Evolutionary conservation across 2,329 filamentous ascomycete genomes (phyloP).

Genomic region (Zalaria sp.): DNA sequence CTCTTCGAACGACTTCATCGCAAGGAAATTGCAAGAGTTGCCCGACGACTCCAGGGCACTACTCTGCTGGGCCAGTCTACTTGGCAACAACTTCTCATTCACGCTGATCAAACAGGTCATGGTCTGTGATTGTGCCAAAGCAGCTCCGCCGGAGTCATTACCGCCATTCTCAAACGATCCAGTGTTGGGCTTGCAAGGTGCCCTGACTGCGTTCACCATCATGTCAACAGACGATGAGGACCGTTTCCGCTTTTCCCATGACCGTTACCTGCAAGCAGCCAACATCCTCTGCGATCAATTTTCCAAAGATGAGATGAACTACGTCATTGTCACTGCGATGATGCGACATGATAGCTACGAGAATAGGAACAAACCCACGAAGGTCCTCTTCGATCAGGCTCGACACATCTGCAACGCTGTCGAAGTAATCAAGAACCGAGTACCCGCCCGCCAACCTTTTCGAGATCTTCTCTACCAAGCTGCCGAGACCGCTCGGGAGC

Average conservation of each 20-base stretch:
- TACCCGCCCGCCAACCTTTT: constrained; percentile 36
- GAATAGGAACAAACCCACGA: constrained; percentile 33
- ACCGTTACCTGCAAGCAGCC: constrained; percentile 73
- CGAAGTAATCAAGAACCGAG: constrained; percentile 57
- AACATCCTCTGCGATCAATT: constrained; percentile 52
- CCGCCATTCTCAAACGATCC: constrained; percentile 51
- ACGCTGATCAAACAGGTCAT: constrained; percentile 64
- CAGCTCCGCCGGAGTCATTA: constrained; percentile 30
- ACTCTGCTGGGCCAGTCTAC: constrained; percentile 70
- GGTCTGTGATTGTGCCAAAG: constrained; percentile 55
- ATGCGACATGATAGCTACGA: constrained; percentile 55
- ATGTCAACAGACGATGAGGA: constrained; percentile 74
- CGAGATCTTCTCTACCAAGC: constrained; percentile 66
- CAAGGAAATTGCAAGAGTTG: constrained; percentile 61
- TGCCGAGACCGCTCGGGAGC: constrained; percentile 65
- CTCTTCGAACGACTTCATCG: constrained; percentile 71
- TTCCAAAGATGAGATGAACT: constrained; percentile 71
- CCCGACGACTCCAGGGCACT: constrained; percentile 62
- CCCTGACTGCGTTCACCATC: constrained; percentile 68
- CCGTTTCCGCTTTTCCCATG: constrained; percentile 73
- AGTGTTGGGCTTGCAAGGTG: constrained; percentile 65
- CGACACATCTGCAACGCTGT: constrained; percentile 69
- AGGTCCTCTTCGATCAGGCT: constrained; percentile 54
- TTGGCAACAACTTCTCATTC: constrained; percentile 77
- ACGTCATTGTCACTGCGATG: constrained; percentile 69